Evolutionary conservation across 371 early-diverging fungal species (phyloP), one percentile per base, ranked within the genome.

Genomic region (Zopfochytrium polystomum): DNA sequence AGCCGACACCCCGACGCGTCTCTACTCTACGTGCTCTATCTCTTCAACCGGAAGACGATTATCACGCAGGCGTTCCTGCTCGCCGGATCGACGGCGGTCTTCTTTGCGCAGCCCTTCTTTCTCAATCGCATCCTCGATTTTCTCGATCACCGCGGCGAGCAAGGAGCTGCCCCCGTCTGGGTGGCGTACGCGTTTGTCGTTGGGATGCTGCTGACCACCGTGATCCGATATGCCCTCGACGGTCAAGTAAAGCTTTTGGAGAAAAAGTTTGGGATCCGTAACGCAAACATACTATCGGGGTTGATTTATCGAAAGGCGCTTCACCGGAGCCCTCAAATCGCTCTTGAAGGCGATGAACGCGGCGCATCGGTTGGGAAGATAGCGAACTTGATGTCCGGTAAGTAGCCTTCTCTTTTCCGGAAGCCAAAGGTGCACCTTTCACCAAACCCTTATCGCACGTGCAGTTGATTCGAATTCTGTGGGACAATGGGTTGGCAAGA

Each of bases 221-320:
- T 68, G 11, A 22, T 61, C 2, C 34, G 57, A 20, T 20, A 59
- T 20, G 30, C 57, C 4, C 48, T 61, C 11, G 60, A 70, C 27
- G 70, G 70, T 27, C 79, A 76, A 55, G 67, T 73, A 71, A 66
- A 62, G 49, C 63, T 75, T 35, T 22, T 75, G 60, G 46, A 44
- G 57, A 23, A 48, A 57, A 27, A 60, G 20, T 46, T 65, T 22
- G 72, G 74, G 6, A 53, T 53, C 18, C 66, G 71, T 13, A 55
- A 73, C 18, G 51, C 73, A 11, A 52, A 62, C 25, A 52, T 74
- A 25, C 33, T 77, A 18, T 63, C 73, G 26, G 59, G 58, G 18
- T 54, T 70, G 33, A 60, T 77, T 45, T 74, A 74, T 60, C 20
- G 34, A 11, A 76, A 76, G 52, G 49, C 70, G 4, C 52, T 76